Evolutionary conservation across 495 filamentous ascomycete species (phyloP).

Genomic region (Aspergillus bridgeri): DNA sequence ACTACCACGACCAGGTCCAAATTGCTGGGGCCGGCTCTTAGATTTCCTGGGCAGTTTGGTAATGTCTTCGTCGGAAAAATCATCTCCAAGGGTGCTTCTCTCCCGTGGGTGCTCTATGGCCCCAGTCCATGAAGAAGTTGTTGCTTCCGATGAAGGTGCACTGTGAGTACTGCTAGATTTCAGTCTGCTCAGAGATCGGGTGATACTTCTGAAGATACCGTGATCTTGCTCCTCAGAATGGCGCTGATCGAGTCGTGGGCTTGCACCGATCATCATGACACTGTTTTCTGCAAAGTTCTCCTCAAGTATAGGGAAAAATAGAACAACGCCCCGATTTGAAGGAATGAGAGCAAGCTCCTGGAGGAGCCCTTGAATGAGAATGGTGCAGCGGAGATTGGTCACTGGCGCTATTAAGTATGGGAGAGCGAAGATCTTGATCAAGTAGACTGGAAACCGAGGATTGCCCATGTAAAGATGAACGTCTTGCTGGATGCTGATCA

Average conservation of each 20-base stretch:
- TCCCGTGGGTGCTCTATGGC: neutral
- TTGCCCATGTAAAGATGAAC: constrained; percentile 71
- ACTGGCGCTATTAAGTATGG: constrained; percentile 64
- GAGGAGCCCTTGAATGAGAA: constrained; percentile 67
- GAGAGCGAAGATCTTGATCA: constrained; percentile 72
- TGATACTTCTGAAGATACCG: constrained; percentile 31
- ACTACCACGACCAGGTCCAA: constrained; percentile 14
- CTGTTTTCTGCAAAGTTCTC: constrained; percentile 69
- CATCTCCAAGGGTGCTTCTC: neutral
- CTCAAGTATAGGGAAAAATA: constrained; percentile 65
- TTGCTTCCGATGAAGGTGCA: constrained; percentile 22
- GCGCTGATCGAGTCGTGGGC: constrained; percentile 54
- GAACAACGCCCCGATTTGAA: constrained; percentile 61
- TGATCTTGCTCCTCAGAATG: constrained; percentile 32
- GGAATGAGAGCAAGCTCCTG: constrained; percentile 62
- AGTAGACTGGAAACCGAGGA: constrained; percentile 73
- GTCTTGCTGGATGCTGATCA: constrained; percentile 71
- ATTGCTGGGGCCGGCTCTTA: constrained; percentile 19
- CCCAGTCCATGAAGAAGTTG: constrained; percentile 18
- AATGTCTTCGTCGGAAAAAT: constrained; percentile 1
- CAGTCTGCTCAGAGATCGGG: constrained; percentile 34
- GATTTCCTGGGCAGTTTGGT: constrained; percentile 9
- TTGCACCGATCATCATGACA: constrained; percentile 63
- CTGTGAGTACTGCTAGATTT: constrained; percentile 33
- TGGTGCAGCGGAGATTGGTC: constrained; percentile 79